Percentiles rank a stretch among this genome's conserved stretches.
These are phyloP conservation scores for Colletotrichum sidae DNA, from an alignment of 2,329 filamentous ascomycete genomes.

Conservation along the genomic window DNA sequence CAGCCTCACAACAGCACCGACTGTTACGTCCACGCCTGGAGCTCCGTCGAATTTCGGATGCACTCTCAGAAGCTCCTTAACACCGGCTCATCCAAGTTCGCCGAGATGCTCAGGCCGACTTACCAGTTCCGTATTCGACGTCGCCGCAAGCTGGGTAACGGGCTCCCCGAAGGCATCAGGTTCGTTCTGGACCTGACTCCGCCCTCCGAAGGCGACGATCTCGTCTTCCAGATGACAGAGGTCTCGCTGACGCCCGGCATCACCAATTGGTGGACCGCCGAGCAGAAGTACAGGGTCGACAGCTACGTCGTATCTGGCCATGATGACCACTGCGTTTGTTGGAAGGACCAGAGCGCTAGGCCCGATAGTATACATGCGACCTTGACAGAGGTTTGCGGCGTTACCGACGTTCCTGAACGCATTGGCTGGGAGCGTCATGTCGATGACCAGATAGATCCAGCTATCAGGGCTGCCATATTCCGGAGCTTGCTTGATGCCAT, in stretches of 20 bases:
- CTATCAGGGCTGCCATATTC: slow-evolving; percentile 5
- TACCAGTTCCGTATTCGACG: slow-evolving; percentile 54
- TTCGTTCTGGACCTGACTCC: slow-evolving; percentile 75
- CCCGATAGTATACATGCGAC: too few relatives aligned
- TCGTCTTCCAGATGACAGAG: slow-evolving; percentile 68
- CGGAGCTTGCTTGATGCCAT: slow-evolving; percentile 6
- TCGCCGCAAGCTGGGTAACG: slow-evolving; percentile 49
- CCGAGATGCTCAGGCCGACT: slow-evolving; percentile 55
- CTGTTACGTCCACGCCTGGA: slow-evolving; percentile 50
- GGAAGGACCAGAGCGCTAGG: slow-evolving; percentile 9
- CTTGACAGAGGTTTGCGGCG: too few relatives aligned
- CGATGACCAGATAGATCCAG: not conserved
- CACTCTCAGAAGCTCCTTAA: slow-evolving; percentile 58
- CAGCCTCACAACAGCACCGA: slow-evolving; percentile 41
- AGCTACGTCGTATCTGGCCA: slow-evolving; percentile 51
- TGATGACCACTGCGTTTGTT: slow-evolving; percentile 54
- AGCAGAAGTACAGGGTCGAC: slow-evolving; percentile 47
- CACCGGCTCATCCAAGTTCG: slow-evolving; percentile 60
- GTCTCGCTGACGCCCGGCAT: slow-evolving; percentile 68
- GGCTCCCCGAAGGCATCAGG: slow-evolving; percentile 57
- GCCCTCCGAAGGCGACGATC: slow-evolving; percentile 70
- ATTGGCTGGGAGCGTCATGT: not conserved
- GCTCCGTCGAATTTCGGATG: slow-evolving; percentile 54
- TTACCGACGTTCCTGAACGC: not conserved
- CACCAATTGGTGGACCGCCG: slow-evolving; percentile 63